These are phyloP conservation scores for Chlorella sp. DNA, from an alignment of 139 green algal genomes.

Conservation along the genomic window DNA sequence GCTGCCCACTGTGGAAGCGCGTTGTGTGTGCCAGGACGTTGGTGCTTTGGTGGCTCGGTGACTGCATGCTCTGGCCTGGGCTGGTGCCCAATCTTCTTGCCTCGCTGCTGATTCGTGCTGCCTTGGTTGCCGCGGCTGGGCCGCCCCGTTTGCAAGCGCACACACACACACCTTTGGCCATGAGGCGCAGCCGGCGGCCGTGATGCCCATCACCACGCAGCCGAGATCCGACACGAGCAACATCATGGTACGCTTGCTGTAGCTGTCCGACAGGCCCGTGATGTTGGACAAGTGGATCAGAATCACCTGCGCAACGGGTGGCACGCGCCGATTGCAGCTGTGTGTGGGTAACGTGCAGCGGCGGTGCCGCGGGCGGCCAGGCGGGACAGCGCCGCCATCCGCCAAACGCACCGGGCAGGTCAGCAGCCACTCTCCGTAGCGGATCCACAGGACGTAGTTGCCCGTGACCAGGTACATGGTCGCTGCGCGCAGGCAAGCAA, in stretches of 20 bases:
- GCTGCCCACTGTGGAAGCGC: neutral
- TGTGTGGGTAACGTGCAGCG: too few species aligned
- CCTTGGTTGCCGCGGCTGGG: too few species aligned
- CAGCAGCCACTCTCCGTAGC: neutral
- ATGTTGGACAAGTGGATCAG: constrained; percentile 4
- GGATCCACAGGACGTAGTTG: constrained; percentile 1
- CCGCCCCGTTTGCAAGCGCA: neutral
- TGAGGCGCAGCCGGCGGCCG: constrained; percentile 13
- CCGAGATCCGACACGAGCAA: constrained; percentile 34
- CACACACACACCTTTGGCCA: neutral
- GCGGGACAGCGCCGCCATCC: neutral
- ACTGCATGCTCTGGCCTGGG: neutral
- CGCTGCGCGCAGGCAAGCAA: neutral
- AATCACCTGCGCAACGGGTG: neutral
- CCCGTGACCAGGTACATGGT: neutral
- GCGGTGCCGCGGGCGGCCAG: too few species aligned
- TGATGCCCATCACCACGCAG: constrained; percentile 27
- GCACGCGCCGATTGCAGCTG: too few species aligned
- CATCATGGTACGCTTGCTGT: constrained; percentile 53
- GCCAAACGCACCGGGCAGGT: neutral
- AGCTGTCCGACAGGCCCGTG: constrained; percentile 39
- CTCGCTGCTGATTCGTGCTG: neutral
- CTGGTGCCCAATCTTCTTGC: neutral
- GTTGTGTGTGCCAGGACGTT: neutral
- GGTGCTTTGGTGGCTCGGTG: neutral